phyloP scores from a whole-genome alignment of 1,139 yeast species.

The Yamadazyma oceani region DNA sequence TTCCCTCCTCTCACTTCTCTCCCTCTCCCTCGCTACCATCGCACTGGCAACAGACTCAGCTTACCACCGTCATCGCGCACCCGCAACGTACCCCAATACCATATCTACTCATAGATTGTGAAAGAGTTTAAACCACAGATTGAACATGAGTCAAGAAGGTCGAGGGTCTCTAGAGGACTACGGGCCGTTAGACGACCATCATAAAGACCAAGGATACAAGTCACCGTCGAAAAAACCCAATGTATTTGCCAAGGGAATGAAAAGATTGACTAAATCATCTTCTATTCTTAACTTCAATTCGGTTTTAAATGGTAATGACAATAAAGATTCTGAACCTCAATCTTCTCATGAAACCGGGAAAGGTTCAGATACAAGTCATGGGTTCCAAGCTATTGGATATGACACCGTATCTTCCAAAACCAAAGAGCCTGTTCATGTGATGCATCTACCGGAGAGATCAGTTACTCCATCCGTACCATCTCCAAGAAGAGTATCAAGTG shows the following conservation, averaged over 20 bases:
- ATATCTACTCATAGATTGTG: too few species aligned
- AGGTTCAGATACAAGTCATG: background rate
- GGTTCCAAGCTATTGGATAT: constrained; percentile 39
- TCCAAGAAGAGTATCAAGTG: constrained; percentile 18
- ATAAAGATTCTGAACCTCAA: constrained; percentile 5
- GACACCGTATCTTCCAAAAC: constrained; percentile 23
- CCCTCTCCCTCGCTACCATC: too few species aligned
- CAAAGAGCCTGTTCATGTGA: constrained; percentile 32
- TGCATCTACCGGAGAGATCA: constrained; percentile 25
- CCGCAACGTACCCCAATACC: too few species aligned
- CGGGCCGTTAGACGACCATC: background rate
- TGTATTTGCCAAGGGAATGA: constrained; percentile 22
- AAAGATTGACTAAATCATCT: constrained; percentile 22
- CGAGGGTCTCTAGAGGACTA: background rate
- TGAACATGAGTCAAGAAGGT: constrained; percentile 1
- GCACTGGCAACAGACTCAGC: too few species aligned
- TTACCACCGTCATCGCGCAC: too few species aligned
- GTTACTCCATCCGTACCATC: constrained; percentile 4
- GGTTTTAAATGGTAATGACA: constrained; percentile 3
- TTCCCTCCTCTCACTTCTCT: too few species aligned
- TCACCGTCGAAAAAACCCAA: constrained; percentile 15
- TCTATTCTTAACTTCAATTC: constrained; percentile 21
- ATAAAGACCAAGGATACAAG: constrained; percentile 2
- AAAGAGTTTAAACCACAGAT: background rate
- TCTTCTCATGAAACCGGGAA: background rate